These are phyloP conservation scores for Cordyceps tenuipes DNA, from an alignment of 2,329 filamentous ascomycete genomes.

Conservation along the genomic window DNA sequence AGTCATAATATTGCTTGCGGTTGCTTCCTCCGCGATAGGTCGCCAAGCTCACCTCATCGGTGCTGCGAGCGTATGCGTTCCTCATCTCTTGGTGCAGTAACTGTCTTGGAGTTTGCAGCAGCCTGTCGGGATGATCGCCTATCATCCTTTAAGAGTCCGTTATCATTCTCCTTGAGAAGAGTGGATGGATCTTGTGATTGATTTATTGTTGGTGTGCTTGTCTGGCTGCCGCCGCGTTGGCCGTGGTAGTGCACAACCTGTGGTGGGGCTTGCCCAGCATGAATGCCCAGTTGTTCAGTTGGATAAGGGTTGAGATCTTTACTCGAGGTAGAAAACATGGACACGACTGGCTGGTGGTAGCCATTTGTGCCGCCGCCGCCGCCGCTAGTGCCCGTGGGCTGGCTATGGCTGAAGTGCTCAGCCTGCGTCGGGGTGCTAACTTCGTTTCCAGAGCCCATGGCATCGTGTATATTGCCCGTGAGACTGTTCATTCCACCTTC, in stretches of 20 bases:
- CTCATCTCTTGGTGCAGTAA: background rate
- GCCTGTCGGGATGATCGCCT: background rate
- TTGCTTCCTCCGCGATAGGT: background rate
- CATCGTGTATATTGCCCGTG: constrained; percentile 46
- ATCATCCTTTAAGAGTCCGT: constrained; percentile 20
- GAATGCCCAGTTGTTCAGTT: constrained; percentile 53
- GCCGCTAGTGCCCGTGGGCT: constrained; percentile 34
- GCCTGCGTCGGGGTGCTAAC: constrained; percentile 53
- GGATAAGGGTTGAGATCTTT: constrained; percentile 62
- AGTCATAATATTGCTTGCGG: background rate
- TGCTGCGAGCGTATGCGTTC: constrained; percentile 4
- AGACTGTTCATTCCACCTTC: constrained; percentile 78
- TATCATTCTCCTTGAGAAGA: constrained; percentile 41
- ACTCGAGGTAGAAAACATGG: constrained; percentile 62
- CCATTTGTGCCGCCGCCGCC: constrained; percentile 44
- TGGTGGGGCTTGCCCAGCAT: constrained; percentile 54
- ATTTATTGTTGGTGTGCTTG: constrained; percentile 52
- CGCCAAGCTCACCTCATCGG: background rate
- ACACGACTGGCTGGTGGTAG: constrained; percentile 61
- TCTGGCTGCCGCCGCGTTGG: constrained; percentile 58
- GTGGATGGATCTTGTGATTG: constrained; percentile 40
- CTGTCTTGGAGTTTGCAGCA: background rate
- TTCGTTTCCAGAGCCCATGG: constrained; percentile 44
- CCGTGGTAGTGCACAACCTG: constrained; percentile 62
- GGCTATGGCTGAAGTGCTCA: constrained; percentile 41